phyloP scores from a whole-genome alignment of 208 protist species.

The Trichomonas tenax region DNA sequence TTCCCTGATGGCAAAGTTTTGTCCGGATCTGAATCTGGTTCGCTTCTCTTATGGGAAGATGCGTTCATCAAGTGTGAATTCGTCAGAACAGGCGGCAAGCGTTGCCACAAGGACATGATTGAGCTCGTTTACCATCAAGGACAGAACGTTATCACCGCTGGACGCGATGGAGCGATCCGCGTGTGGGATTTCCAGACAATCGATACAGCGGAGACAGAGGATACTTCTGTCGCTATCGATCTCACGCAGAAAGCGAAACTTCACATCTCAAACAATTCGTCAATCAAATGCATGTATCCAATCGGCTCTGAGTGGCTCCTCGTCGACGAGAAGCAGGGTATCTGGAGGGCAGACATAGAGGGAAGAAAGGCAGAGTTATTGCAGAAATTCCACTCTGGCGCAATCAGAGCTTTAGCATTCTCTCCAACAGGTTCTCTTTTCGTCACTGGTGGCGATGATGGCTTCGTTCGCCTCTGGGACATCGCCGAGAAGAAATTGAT shows the following conservation, averaged over 20 bases:
- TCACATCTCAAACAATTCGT: not conserved
- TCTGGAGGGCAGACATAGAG: not conserved
- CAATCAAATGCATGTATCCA: not conserved
- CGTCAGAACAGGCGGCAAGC: slow-evolving; percentile 34
- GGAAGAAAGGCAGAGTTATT: not conserved
- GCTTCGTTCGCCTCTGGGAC: slow-evolving; percentile 64
- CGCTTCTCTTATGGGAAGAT: slow-evolving; percentile 84
- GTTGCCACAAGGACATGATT: slow-evolving; percentile 59
- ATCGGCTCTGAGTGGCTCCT: not conserved
- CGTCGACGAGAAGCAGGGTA: not conserved
- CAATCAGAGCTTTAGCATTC: slow-evolving; percentile 55
- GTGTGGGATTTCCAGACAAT: slow-evolving; percentile 70
- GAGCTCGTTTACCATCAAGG: slow-evolving; percentile 61
- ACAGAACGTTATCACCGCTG: slow-evolving; percentile 64
- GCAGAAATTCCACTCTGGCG: slow-evolving; percentile 63
- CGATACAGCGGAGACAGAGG: slow-evolving; percentile 58
- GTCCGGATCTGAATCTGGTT: slow-evolving; percentile 71
- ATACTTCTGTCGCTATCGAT: not conserved
- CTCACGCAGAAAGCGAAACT: not conserved
- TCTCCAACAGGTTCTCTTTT: slow-evolving; percentile 57
- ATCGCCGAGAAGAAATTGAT: slow-evolving; percentile 53
- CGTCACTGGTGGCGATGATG: slow-evolving; percentile 68
- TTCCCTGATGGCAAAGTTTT: slow-evolving; percentile 50
- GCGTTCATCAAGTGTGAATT: slow-evolving; percentile 78
- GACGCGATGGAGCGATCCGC: slow-evolving; percentile 77